Percentiles rank a stretch among this genome's conserved stretches.
Conservation (phyloP, 257 asterid species). For the Agastache rugosa region DNA sequence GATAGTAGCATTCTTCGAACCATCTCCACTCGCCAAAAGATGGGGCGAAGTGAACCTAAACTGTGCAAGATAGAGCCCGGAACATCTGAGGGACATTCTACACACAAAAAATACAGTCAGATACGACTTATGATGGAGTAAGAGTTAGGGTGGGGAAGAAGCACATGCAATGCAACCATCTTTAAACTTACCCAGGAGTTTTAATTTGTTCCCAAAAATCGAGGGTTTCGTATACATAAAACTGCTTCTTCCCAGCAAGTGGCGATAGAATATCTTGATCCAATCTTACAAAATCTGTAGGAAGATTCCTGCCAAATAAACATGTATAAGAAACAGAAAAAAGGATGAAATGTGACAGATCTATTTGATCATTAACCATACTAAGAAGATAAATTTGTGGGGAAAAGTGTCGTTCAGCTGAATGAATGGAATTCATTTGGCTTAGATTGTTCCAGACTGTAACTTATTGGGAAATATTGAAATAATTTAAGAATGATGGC, state of each 20-base stretch:
- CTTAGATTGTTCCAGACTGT: not conserved
- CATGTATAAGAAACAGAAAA: not conserved
- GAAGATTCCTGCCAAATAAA: conserved; percentile 62
- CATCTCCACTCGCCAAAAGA: conserved; percentile 81
- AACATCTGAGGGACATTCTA: conserved; percentile 82
- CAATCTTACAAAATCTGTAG: conserved; percentile 81
- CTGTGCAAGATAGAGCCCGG: conserved; percentile 79
- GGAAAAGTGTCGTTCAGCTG: not conserved
- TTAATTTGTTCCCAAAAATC: conserved; percentile 96
- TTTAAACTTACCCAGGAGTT: conserved; percentile 74
- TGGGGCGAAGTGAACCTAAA: conserved; percentile 69
- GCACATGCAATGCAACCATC: not conserved
- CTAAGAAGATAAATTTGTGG: not conserved
- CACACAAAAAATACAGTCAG: conserved; percentile 29
- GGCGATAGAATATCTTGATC: conserved; percentile 95
- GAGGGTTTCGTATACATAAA: conserved; percentile 77
- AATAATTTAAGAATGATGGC: not conserved
- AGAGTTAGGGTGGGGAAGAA: conserved; percentile 4
- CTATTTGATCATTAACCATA: not conserved
- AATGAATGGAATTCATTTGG: not conserved
- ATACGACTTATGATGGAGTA: conserved; percentile 7
- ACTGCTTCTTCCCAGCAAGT: conserved; percentile 86
- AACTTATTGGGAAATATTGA: not conserved
- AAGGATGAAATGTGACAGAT: not conserved
- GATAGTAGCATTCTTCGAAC: conserved; percentile 61